Conservation (phyloP, 768 basidiomycete species). For the Hypholoma fasciculare region DNA sequence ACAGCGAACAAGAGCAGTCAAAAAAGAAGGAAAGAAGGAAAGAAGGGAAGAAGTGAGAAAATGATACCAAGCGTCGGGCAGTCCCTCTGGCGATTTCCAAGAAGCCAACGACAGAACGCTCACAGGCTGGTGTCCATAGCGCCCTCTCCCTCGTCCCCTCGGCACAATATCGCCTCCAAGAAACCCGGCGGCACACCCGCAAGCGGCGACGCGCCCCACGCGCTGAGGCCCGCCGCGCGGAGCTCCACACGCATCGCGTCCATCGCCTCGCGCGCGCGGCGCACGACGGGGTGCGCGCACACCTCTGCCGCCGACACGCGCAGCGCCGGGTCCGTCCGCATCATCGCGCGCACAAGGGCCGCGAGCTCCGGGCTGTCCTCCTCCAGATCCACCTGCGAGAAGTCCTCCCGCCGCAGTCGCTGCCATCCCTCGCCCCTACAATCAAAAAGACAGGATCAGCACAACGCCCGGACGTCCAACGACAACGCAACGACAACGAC, state of each 20-base stretch:
- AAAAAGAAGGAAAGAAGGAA: conserved; percentile 1
- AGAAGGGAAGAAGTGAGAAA: conserved; percentile 2
- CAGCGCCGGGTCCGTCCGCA: conserved; percentile 65
- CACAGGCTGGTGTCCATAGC: conserved; percentile 28
- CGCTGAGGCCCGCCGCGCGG: conserved; percentile 31
- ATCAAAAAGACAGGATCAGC: conserved; percentile 27
- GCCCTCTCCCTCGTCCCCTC: too few relatives aligned
- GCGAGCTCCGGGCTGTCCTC: conserved; percentile 66
- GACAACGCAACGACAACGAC: too few relatives aligned
- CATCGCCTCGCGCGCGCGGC: conserved; percentile 66
- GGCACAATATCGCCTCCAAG: conserved; percentile 60
- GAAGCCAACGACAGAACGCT: conserved; percentile 7
- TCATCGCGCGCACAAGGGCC: conserved; percentile 71
- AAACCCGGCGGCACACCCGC: conserved; percentile 62
- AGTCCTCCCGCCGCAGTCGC: conserved; percentile 86
- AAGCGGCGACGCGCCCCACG: conserved; percentile 62
- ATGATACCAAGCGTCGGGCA: neutral
- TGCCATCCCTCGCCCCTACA: conserved; percentile 92
- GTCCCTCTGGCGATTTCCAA: conserved; percentile 7
- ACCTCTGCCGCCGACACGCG: conserved; percentile 62
- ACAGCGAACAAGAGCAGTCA: conserved; percentile 1
- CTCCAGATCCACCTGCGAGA: conserved; percentile 77
- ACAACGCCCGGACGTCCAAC: too few relatives aligned
- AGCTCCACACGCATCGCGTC: conserved; percentile 42
- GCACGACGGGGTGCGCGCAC: conserved; percentile 61